Percentiles rank a stretch among this genome's conserved stretches.
Conservation (phyloP, 2,329 filamentous ascomycete genomes). For the Diplocarpon mali region DNA sequence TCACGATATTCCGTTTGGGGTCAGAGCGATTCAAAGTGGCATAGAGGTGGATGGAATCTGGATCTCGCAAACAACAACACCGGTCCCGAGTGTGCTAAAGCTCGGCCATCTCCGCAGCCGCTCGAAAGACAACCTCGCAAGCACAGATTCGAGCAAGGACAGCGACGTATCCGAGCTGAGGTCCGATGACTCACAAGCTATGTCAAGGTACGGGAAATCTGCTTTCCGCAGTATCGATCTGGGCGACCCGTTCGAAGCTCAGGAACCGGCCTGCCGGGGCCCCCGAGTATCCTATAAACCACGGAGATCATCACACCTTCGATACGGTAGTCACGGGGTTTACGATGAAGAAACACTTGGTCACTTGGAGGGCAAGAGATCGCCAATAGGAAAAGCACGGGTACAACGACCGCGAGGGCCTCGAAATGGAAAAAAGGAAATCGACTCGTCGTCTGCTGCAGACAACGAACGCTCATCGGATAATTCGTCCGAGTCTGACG, state of each 20-base stretch:
- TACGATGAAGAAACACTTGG: conserved; percentile 21
- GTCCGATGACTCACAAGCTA: conserved; percentile 1
- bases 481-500: conserved; percentile 24
- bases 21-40: conserved; percentile 73
- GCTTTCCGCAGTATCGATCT: conserved; percentile 2
- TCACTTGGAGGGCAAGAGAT: conserved; percentile 18
- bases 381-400: conserved; percentile 12
- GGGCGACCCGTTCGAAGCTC: conserved; percentile 1
- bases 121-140: conserved; percentile 8
- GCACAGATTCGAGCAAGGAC: conserved; percentile 8
- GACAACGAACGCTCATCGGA: conserved; percentile 25
- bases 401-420: conserved; percentile 14
- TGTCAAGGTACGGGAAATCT: conserved; percentile 7
- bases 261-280: neutral
- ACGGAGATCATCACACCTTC: conserved; percentile 26
- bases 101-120: conserved; percentile 9
- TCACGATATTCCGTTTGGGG: conserved; percentile 71
- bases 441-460: conserved; percentile 20
- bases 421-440: conserved; percentile 8
- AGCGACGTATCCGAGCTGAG: neutral
- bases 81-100: conserved; percentile 17
- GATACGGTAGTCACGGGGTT: conserved; percentile 23
- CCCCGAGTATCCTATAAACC: conserved; percentile 25
- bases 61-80: conserved; percentile 34
- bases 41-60: conserved; percentile 79